Conservation (phyloP, 371 early-diverging fungal genomes). For the Nematocida sp. region DNA sequence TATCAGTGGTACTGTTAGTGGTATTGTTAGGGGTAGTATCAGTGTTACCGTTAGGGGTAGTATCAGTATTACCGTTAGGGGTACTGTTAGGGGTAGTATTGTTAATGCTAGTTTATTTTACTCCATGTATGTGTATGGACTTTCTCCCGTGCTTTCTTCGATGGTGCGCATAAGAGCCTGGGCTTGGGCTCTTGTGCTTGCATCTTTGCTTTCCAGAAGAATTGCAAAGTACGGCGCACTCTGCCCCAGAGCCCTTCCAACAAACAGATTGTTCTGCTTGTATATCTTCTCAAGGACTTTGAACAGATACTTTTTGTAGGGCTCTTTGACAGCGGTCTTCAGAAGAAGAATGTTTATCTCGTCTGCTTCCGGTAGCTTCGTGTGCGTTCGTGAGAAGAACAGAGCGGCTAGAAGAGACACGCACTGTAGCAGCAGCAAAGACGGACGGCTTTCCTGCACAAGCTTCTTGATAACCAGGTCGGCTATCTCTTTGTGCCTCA, state of each 20-base stretch:
- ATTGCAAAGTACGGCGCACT: conserved; percentile 51
- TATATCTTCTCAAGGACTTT: conserved; percentile 11
- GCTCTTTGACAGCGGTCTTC: background rate
- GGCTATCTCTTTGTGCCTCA: background rate
- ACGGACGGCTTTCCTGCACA: background rate
- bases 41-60: too few relatives aligned
- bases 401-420: conserved; percentile 20
- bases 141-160: background rate
- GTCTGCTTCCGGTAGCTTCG: conserved; percentile 43
- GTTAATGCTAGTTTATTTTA: too few relatives aligned
- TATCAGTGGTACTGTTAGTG: too few relatives aligned
- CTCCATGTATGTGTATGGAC: conserved; percentile 33
- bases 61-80: too few relatives aligned
- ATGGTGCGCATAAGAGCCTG: conserved; percentile 25
- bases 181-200: conserved; percentile 3
- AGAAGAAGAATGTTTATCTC: conserved; percentile 24
- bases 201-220: conserved; percentile 26
- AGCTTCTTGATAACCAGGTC: background rate
- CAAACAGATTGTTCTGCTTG: conserved; percentile 7
- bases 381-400: conserved; percentile 16
- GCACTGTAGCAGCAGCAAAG: background rate
- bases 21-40: too few relatives aligned
- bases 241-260: conserved; percentile 29
- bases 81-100: too few relatives aligned
- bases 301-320: conserved; percentile 15